A percentile compares a stretch with the other conserved stretches of the same genome.
Conservation (phyloP, 2,329 filamentous ascomycete genomes). For the Thelonectria blattea region DNA sequence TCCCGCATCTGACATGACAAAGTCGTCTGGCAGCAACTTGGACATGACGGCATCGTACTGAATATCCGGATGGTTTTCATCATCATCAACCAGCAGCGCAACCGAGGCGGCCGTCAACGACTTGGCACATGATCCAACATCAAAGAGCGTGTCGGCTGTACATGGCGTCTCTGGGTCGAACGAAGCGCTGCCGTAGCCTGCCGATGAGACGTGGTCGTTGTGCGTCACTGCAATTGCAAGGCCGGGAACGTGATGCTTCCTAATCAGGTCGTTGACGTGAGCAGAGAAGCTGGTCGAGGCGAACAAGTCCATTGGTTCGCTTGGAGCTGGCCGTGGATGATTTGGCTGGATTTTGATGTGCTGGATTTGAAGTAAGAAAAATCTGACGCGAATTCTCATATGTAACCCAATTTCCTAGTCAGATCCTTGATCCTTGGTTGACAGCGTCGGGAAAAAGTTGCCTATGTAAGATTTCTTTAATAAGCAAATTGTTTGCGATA, state of each 20-base stretch:
- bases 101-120: constrained; percentile 37
- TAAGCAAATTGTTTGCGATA: no score
- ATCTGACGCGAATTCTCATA: background rate
- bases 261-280: constrained; percentile 26
- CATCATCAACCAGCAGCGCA: constrained; percentile 33
- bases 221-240: constrained; percentile 34
- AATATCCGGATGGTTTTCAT: constrained; percentile 31
- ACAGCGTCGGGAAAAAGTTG: no score
- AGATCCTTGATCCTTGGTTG: no score
- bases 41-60: constrained; percentile 35
- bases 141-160: constrained; percentile 38
- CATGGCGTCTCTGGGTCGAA: constrained; percentile 25
- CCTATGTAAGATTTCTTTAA: no score
- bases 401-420: no score
- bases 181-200: constrained; percentile 32
- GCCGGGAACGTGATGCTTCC: constrained; percentile 31
- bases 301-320: constrained; percentile 26
- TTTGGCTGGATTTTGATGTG: background rate
- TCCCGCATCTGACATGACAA: constrained; percentile 32
- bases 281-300: constrained; percentile 24
- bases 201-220: constrained; percentile 25
- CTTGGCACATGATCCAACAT: constrained; percentile 38
- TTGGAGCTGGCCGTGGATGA: background rate
- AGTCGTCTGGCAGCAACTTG: constrained; percentile 36
- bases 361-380: background rate